phyloP scores from a whole-genome alignment of 225 moss, liverwort and hornwort genomes.

The Marchantia polymorpha region DNA sequence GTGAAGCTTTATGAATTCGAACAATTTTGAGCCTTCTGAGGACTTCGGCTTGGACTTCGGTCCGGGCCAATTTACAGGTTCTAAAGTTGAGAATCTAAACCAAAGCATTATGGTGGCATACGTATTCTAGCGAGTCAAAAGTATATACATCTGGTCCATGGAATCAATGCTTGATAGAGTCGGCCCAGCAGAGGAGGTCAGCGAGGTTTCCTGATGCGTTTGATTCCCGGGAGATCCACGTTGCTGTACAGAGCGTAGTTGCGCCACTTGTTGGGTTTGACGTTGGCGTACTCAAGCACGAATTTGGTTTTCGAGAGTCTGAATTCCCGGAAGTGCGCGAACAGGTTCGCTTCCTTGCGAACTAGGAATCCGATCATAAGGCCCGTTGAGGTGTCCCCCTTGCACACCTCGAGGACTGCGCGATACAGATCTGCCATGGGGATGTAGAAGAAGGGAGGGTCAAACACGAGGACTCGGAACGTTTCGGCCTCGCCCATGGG shows the following conservation, averaged over 20 bases:
- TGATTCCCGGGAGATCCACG: constrained; percentile 64
- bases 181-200: no score
- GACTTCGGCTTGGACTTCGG: no score
- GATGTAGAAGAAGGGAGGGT: constrained; percentile 73
- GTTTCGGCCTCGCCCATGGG: constrained; percentile 31
- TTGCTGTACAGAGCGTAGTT: constrained; percentile 71
- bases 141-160: no score
- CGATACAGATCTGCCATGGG: constrained; percentile 52
- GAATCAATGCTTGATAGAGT: no score
- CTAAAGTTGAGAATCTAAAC: no score
- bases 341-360: constrained; percentile 53
- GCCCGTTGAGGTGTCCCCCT: constrained; percentile 47
- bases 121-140: no score
- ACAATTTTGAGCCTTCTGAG: no score
- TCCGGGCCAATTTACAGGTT: no score
- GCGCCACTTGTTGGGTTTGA: constrained; percentile 73
- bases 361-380: constrained; percentile 62
- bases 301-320: constrained; percentile 60
- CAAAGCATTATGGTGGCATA: no score
- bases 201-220: constrained; percentile 37
- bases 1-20: no score
- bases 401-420: constrained; percentile 62
- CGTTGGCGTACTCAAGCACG: constrained; percentile 59
- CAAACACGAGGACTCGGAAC: constrained; percentile 61
- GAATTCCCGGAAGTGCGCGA: constrained; percentile 51